These are phyloP conservation scores for Echites panduratus DNA, from an alignment of 257 asterid species.

Conservation along the genomic window DNA sequence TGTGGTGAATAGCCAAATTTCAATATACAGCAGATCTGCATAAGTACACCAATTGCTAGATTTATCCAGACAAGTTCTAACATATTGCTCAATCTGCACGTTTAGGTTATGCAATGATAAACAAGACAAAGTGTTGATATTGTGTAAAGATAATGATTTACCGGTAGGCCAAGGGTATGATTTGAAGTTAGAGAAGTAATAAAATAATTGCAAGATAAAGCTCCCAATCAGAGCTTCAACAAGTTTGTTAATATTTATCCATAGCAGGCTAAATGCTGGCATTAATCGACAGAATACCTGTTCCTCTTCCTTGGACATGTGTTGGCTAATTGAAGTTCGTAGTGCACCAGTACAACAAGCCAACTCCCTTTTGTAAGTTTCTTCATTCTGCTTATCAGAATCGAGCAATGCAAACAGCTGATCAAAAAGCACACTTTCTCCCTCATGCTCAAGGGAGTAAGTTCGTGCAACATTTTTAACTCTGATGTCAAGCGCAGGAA, in stretches of 20 bases:
- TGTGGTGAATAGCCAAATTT: not conserved
- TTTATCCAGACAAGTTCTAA: not conserved
- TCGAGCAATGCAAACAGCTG: constrained; percentile 76
- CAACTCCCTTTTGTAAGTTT: constrained; percentile 79
- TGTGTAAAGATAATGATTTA: not conserved
- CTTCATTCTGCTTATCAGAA: constrained; percentile 55
- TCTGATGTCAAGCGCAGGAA: constrained; percentile 97
- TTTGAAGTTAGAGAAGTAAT: not conserved
- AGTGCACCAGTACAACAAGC: constrained; percentile 97
- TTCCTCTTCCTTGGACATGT: constrained; percentile 99
- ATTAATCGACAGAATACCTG: constrained; percentile 44
- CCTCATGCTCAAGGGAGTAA: constrained; percentile 97
- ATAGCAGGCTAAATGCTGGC: not conserved
- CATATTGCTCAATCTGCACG: not conserved
- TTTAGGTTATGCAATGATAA: not conserved
- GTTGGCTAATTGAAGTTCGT: constrained; percentile 93
- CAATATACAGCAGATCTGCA: not conserved
- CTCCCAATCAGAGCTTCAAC: not conserved
- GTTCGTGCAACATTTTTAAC: constrained; percentile 98
- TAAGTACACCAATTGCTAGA: not conserved
- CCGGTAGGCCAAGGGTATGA: not conserved
- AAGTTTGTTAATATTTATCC: not conserved
- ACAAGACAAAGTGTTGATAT: not conserved
- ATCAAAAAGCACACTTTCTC: constrained; percentile 91
- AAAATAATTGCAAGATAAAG: not conserved